phyloP scores from a whole-genome alignment of 345 rosid species.

The Reutealis trisperma region DNA sequence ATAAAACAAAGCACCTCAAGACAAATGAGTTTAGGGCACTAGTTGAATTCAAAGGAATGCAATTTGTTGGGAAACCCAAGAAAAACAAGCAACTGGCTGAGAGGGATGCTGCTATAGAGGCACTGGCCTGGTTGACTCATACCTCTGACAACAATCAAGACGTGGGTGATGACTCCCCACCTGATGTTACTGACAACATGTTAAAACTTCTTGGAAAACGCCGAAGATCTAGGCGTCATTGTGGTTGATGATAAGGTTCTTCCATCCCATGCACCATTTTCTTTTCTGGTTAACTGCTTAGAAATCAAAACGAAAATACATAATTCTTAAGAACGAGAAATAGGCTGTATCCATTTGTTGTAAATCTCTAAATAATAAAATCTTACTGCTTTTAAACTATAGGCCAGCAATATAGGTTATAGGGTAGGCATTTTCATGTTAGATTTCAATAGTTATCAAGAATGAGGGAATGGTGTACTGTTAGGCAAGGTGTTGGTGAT shows the following conservation, averaged over 20 bases:
- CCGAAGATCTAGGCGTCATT: slow-evolving; percentile 48
- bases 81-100: slow-evolving; percentile 92
- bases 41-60: slow-evolving; percentile 97
- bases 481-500: too few relatives aligned
- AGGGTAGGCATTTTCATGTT: neutral
- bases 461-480: too few relatives aligned
- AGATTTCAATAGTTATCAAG: neutral
- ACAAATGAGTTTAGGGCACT: slow-evolving; percentile 92
- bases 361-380: neutral
- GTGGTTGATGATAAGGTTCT: slow-evolving; percentile 16
- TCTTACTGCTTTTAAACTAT: neutral
- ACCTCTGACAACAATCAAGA: slow-evolving; percentile 49
- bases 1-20: slow-evolving; percentile 91
- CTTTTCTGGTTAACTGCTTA: neutral
- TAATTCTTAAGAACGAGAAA: neutral
- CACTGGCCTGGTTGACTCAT: slow-evolving; percentile 94
- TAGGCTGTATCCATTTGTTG: neutral
- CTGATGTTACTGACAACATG: slow-evolving; percentile 94
- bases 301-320: neutral
- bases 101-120: slow-evolving; percentile 95
- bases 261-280: neutral
- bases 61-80: slow-evolving; percentile 92
- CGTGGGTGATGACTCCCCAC: slow-evolving; percentile 52
- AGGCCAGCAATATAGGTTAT: neutral
- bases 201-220: slow-evolving; percentile 84